Evolutionary conservation across 2,329 filamentous ascomycete species (phyloP).

Genomic region (Aureobasidium sp.): DNA sequence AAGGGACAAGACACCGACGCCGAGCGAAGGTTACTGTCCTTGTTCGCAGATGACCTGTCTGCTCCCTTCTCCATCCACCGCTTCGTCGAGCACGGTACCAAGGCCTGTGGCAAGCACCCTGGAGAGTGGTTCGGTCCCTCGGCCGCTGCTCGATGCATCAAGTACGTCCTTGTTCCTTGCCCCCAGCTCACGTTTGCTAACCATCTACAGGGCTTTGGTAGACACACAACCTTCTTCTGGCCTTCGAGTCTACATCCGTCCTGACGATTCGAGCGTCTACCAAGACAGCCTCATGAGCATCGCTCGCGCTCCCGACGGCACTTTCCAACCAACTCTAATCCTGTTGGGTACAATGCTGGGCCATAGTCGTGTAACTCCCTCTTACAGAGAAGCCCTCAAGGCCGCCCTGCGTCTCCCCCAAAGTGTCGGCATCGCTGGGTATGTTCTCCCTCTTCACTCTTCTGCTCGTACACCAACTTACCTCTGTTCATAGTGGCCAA

Average conservation of each 20-base stretch:
- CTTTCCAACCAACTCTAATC: constrained; percentile 76
- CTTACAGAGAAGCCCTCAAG: constrained; percentile 92
- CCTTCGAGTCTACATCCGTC: constrained; percentile 78
- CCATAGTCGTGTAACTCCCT: constrained; percentile 86
- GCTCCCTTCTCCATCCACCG: constrained; percentile 92
- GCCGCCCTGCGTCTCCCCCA: constrained; percentile 77
- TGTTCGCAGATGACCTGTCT: constrained; percentile 78
- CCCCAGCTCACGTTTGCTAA: constrained; percentile 17
- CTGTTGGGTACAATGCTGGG: constrained; percentile 82
- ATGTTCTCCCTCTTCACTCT: background rate
- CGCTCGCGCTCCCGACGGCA: constrained; percentile 56
- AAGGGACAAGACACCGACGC: constrained; percentile 43
- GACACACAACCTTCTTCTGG: constrained; percentile 53
- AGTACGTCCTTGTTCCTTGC: constrained; percentile 47
- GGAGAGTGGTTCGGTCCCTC: constrained; percentile 99
- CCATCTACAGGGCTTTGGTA: constrained; percentile 57
- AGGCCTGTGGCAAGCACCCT: constrained; percentile 83
- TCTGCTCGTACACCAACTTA: background rate
- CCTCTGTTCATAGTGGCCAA: constrained; percentile 51
- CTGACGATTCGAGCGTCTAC: constrained; percentile 85
- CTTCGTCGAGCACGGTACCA: constrained; percentile 81
- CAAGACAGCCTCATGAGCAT: constrained; percentile 77
- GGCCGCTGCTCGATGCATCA: constrained; percentile 85
- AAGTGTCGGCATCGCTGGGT: constrained; percentile 81
- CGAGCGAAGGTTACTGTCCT: constrained; percentile 62